phyloP scores from a whole-genome alignment of 352 stramenopile species.

The Phytophthora tentaculata region DNA sequence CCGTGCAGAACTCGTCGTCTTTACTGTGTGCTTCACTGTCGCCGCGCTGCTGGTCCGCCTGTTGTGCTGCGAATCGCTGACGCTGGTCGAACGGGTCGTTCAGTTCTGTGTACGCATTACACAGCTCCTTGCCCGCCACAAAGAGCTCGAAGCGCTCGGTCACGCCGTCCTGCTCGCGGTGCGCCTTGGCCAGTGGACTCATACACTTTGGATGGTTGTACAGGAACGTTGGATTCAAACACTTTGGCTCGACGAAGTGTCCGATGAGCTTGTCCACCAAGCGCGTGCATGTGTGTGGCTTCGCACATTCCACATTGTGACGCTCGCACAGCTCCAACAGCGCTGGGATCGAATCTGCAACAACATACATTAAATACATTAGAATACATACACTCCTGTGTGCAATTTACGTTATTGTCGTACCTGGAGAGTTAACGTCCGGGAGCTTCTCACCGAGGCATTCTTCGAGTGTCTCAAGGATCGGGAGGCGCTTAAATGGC shows the following conservation, averaged over 20 bases:
- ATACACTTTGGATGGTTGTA: conserved; percentile 98
- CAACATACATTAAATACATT: neutral
- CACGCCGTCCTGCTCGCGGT: conserved; percentile 92
- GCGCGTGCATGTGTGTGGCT: conserved; percentile 95
- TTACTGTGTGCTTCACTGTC: conserved; percentile 92
- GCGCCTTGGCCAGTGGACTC: conserved; percentile 95
- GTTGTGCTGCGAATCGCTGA: conserved; percentile 95
- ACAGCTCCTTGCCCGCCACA: conserved; percentile 95
- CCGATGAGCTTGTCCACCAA: conserved; percentile 98
- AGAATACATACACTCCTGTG: too few species aligned
- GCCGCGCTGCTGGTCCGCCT: conserved; percentile 77
- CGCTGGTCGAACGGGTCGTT: conserved; percentile 98
- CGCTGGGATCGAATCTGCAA: conserved; percentile 63
- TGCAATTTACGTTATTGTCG: conserved; percentile 4
- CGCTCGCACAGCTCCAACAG: conserved; percentile 89
- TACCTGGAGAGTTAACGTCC: conserved; percentile 70
- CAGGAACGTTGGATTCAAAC: conserved; percentile 97
- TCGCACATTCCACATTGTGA: conserved; percentile 90
- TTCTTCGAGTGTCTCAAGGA: conserved; percentile 96
- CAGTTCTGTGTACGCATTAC: conserved; percentile 99
- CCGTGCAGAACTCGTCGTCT: conserved; percentile 98
- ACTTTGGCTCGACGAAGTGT: conserved; percentile 96
- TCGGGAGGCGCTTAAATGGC: conserved; percentile 97
- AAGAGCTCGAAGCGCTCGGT: conserved; percentile 99
- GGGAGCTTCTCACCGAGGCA: conserved; percentile 76